These are phyloP conservation scores for Cotoneaster glaucophyllus DNA, from an alignment of 306 rosid species.

Conservation along the genomic window DNA sequence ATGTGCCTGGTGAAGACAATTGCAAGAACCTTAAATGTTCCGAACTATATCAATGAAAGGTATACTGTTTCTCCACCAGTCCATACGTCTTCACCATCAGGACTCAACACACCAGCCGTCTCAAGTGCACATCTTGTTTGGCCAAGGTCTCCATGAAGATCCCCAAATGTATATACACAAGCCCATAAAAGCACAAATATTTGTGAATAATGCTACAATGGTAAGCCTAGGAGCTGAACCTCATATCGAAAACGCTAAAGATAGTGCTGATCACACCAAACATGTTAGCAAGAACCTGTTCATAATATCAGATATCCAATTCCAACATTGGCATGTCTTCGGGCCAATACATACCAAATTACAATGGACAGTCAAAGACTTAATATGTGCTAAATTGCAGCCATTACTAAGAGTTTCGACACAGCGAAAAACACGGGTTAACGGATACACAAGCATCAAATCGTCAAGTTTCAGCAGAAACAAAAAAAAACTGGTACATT, in stretches of 20 bases:
- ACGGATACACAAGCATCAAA: too few species aligned
- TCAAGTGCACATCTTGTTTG: constrained; percentile 79
- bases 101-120: constrained; percentile 86
- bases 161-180: constrained; percentile 58
- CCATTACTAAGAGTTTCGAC: background rate
- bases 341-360: background rate
- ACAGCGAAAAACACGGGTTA: too few species aligned
- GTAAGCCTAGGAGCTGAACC: background rate
- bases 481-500: background rate
- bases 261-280: too few species aligned
- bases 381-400: background rate
- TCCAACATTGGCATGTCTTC: background rate
- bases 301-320: background rate
- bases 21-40: background rate
- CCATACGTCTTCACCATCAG: constrained; percentile 72
- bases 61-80: constrained; percentile 82
- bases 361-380: background rate
- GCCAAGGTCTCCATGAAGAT: constrained; percentile 89
- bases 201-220: background rate
- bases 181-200: background rate
- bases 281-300: background rate
- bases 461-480: background rate
- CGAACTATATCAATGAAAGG: background rate
- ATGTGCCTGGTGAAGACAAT: background rate
- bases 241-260: background rate